Base-by-base conservation (phyloP, 257 asterid species). In the Nicotiana undulata region DNA sequence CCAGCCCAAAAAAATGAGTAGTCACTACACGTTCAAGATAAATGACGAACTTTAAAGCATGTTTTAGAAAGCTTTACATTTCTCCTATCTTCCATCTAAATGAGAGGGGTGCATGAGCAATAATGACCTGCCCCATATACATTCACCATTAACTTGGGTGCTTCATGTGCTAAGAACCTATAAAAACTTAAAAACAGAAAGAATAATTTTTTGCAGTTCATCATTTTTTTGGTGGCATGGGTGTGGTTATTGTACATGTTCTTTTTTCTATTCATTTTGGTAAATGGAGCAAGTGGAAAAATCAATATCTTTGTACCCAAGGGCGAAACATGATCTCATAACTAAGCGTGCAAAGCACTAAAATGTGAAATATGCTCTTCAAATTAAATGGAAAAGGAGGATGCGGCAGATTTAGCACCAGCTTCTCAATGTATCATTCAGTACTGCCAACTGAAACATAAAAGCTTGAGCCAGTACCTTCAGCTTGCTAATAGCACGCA, bases 401-500 rank as follows among this genome's bases (percentile, higher is more conserved):
- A 72, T 46, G 3, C 4, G 4, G 3, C 2, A 22, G 44, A 70
- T 12, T 70, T 20, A 72, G 77, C 22, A 12, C 24, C 60, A 16
- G 22, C 49, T 40, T 22, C 12, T 29, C 77, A 44, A 70, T 44
- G 13, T 3, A 22, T 24, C 37, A 22, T 72, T 24, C 40, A 46
- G 24, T 72, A 24, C 60, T 72, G 40, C 60, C 24, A 72, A 72
- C 32, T 24, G 60, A 49, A 24, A 28, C 52, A 17, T 66, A 67
- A 84, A 70, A 70, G 58, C 11, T 46, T 40, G 16, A 34, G 74
- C 40, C 18, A 65, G 40, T 90, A 94, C 99, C 98, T 96, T 96
- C 80, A 96, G 93, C 87, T 96, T 96, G 86, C 99, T 92, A 40
- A 96, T 94, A 60, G 99, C 99, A 81, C 99, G 98, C 85, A 96